phyloP scores from a whole-genome alignment of 352 stramenopile species.

The Halophytophthora batemanensis region DNA sequence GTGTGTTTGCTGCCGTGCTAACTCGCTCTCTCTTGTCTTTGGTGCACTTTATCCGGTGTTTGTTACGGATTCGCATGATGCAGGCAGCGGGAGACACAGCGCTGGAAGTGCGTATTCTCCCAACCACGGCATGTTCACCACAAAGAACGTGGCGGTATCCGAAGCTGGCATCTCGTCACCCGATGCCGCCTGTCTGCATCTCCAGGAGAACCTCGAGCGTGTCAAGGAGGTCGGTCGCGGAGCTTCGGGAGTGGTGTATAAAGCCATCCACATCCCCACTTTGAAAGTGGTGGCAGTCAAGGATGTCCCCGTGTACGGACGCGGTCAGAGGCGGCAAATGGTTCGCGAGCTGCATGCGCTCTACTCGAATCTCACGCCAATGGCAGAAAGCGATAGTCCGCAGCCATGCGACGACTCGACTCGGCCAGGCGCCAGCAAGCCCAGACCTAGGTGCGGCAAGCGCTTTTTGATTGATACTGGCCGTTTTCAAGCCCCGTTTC shows the following conservation, averaged over 20 bases:
- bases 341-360: slow-evolving; percentile 87
- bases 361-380: slow-evolving; percentile 87
- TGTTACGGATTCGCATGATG: background rate
- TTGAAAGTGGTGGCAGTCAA: slow-evolving; percentile 90
- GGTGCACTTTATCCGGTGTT: background rate
- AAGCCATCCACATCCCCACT: slow-evolving; percentile 89
- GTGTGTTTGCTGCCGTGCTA: slow-evolving; percentile 1
- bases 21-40: background rate
- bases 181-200: slow-evolving; percentile 65
- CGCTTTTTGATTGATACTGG: background rate
- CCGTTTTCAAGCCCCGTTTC: background rate
- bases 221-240: slow-evolving; percentile 76
- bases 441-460: slow-evolving; percentile 38
- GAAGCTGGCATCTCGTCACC: slow-evolving; percentile 84
- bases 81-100: slow-evolving; percentile 57
- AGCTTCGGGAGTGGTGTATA: slow-evolving; percentile 86
- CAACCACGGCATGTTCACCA: slow-evolving; percentile 87
- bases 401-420: slow-evolving; percentile 14
- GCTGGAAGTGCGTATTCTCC: slow-evolving; percentile 81
- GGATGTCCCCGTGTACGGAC: slow-evolving; percentile 84
- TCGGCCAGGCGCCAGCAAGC: slow-evolving; percentile 20
- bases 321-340: slow-evolving; percentile 85
- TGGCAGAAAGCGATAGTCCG: slow-evolving; percentile 42
- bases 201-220: slow-evolving; percentile 83
- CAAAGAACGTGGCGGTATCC: slow-evolving; percentile 76